Evolutionary conservation across 192 early-diverging fungal genomes (phyloP).

Genomic region (Diversispora epigaea): DNA sequence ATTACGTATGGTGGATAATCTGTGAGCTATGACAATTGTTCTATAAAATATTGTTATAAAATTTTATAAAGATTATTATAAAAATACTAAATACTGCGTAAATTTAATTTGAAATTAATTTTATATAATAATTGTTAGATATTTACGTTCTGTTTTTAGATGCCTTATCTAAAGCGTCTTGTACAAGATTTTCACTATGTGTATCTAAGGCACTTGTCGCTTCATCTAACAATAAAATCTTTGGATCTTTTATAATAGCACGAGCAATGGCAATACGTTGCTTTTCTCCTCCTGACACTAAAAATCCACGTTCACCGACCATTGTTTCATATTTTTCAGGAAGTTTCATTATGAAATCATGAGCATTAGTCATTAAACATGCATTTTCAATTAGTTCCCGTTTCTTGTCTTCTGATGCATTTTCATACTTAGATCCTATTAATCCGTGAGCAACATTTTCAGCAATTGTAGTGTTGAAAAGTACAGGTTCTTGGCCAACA

Average conservation of each 20-base stretch:
- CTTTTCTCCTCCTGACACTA: constrained; percentile 92
- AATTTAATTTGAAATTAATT: too few relatives aligned
- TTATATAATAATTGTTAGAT: too few relatives aligned
- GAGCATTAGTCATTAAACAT: constrained; percentile 68
- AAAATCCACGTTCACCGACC: constrained; percentile 81
- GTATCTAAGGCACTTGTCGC: constrained; percentile 89
- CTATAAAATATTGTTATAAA: too few relatives aligned
- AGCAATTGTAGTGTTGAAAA: constrained; percentile 60
- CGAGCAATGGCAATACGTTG: constrained; percentile 96
- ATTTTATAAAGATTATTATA: too few relatives aligned
- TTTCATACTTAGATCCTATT: constrained; percentile 20
- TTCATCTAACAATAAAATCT: constrained; percentile 86
- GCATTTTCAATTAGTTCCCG: constrained; percentile 51
- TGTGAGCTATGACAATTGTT: constrained; percentile 83
- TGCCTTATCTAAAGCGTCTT: constrained; percentile 76
- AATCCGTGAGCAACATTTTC: constrained; percentile 32
- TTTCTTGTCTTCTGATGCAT: background rate
- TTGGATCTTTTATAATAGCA: constrained; percentile 85
- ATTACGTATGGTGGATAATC: constrained; percentile 80
- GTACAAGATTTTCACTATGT: constrained; percentile 69
- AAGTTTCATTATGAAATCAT: constrained; percentile 71
- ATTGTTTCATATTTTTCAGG: constrained; percentile 83
- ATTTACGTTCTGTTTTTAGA: constrained; percentile 59
- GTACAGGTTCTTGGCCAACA: constrained; percentile 67
- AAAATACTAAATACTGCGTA: too few relatives aligned